Evolutionary conservation across 768 basidiomycete genomes (phyloP).

Genomic region (Lactarius vividus): DNA sequence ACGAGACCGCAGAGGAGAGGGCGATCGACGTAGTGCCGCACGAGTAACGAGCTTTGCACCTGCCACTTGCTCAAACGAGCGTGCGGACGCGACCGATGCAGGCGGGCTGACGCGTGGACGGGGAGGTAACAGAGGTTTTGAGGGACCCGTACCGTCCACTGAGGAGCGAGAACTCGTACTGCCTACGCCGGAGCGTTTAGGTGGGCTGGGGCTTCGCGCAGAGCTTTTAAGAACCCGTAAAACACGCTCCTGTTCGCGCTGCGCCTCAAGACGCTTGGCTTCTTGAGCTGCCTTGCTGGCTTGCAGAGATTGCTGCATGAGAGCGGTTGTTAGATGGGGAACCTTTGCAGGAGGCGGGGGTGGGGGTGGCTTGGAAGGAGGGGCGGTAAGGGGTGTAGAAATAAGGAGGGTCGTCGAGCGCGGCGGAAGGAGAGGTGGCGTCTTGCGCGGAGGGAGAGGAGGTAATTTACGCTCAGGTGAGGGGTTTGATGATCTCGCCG

Average conservation of each 20-base stretch:
- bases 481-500: constrained; percentile 9
- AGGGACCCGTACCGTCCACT: constrained; percentile 30
- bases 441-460: constrained; percentile 24
- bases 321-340: constrained; percentile 54
- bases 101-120: constrained; percentile 37
- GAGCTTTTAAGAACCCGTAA: constrained; percentile 71
- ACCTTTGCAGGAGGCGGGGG: constrained; percentile 29
- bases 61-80: constrained; percentile 45
- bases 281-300: constrained; percentile 70
- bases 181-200: constrained; percentile 12
- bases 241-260: constrained; percentile 66
- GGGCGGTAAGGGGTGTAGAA: constrained; percentile 11
- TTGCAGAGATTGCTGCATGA: constrained; percentile 73
- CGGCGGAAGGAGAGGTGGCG: constrained; percentile 27
- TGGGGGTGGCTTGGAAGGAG: constrained; percentile 27
- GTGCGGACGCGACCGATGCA: constrained; percentile 35
- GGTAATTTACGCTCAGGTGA: constrained; percentile 24
- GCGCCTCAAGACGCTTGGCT: constrained; percentile 65
- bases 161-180: constrained; percentile 22
- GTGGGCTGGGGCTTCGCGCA: constrained; percentile 28
- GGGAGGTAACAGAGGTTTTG: constrained; percentile 38
- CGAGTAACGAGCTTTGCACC: constrained; percentile 33
- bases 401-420: constrained; percentile 27
- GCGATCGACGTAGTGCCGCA: constrained; percentile 7
- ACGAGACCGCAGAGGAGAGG: constrained; percentile 14